phyloP scores from a whole-genome alignment of 306 rosid species.

The Pyrus betulifolia region DNA sequence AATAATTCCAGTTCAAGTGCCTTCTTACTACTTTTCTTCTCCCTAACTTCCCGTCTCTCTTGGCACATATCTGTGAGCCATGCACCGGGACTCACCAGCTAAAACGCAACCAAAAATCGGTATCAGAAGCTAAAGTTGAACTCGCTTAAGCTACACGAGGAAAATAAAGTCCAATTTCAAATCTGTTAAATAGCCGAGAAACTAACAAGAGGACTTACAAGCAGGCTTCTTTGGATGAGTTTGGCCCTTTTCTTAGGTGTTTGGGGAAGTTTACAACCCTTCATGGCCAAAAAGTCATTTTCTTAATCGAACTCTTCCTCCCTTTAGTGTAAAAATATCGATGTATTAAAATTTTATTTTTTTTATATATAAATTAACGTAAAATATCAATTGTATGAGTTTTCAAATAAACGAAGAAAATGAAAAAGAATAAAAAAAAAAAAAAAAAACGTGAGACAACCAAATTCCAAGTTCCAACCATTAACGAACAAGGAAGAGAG shows the following conservation, averaged over 20 bases:
- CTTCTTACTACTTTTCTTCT: constrained; percentile 77
- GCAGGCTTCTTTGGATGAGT: constrained; percentile 64
- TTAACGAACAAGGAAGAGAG: neutral
- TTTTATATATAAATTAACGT: too few relatives aligned
- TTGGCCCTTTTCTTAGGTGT: constrained; percentile 82
- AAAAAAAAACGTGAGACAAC: neutral
- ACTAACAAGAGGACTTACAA: constrained; percentile 29
- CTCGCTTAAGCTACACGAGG: neutral
- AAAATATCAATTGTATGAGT: too few relatives aligned
- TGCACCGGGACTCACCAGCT: constrained; percentile 87
- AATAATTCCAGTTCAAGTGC: constrained; percentile 21
- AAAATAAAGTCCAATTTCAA: neutral
- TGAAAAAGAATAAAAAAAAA: neutral
- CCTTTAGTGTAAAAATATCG: too few relatives aligned
- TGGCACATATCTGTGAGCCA: constrained; percentile 88
- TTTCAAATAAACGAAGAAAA: too few relatives aligned
- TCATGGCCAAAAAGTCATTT: constrained; percentile 75
- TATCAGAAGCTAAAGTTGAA: neutral
- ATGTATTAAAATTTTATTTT: too few relatives aligned
- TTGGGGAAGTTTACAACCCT: constrained; percentile 76
- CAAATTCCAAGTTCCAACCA: neutral
- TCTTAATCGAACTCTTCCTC: neutral
- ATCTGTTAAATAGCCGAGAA: neutral
- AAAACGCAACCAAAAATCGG: neutral
- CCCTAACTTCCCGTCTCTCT: constrained; percentile 83